phyloP scores from a whole-genome alignment of 495 filamentous ascomycete species.

The Lasiosphaeria hispida region DNA sequence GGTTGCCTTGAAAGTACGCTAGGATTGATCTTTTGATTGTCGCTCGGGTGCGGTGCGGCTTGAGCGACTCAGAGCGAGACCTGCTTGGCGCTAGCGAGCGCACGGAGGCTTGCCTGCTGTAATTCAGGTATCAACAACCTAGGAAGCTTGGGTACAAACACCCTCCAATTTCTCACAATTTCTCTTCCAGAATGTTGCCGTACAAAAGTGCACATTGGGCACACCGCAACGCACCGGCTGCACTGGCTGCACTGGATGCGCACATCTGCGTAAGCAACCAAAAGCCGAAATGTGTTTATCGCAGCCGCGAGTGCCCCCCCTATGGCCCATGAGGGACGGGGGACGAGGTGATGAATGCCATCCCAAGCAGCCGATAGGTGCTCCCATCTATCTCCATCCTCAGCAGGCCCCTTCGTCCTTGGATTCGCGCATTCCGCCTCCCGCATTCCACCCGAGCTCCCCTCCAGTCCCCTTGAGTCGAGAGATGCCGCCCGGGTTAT shows the following conservation, averaged over 20 bases:
- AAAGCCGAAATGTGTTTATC: too few species aligned
- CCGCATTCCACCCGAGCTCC: too few species aligned
- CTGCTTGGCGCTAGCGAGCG: slow-evolving; percentile 27
- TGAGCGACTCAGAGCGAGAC: slow-evolving; percentile 27
- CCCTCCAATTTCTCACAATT: slow-evolving; percentile 25
- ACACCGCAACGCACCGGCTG: neutral
- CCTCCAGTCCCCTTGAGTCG: too few species aligned
- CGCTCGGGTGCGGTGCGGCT: slow-evolving; percentile 24
- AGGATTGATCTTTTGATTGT: slow-evolving; percentile 30
- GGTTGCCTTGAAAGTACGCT: slow-evolving; percentile 20
- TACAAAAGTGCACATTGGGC: slow-evolving; percentile 3
- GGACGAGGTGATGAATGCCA: too few species aligned
- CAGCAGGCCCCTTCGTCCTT: too few species aligned
- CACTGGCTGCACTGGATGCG: too few species aligned
- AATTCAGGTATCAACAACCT: slow-evolving; percentile 26
- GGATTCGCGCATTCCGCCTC: too few species aligned
- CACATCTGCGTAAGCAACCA: neutral
- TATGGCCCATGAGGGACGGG: too few species aligned
- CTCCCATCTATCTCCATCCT: too few species aligned
- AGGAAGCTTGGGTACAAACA: slow-evolving; percentile 18
- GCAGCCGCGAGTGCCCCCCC: too few species aligned
- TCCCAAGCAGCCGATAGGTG: too few species aligned
- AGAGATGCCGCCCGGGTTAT: neutral
- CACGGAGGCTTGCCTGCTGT: slow-evolving; percentile 23
- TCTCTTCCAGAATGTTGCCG: slow-evolving; percentile 13